Conservation (phyloP, 164 flowering plant genomes). For the Protea cynaroides region DNA sequence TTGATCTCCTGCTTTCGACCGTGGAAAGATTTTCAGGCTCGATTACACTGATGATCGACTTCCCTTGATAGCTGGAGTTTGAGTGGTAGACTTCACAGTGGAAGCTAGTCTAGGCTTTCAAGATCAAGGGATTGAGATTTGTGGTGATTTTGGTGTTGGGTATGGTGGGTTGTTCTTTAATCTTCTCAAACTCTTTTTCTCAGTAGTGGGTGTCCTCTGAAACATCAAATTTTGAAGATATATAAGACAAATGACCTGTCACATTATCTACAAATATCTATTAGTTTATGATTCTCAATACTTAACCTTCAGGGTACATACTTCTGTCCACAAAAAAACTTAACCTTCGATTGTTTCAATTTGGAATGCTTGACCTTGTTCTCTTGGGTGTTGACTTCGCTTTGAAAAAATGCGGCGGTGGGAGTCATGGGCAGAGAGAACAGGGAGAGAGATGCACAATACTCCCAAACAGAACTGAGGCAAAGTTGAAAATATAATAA, state of each 20-base stretch:
- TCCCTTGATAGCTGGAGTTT: constrained; percentile 29
- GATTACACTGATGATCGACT: constrained; percentile 21
- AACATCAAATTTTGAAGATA: constrained; percentile 7
- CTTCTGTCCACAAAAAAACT: too few species aligned
- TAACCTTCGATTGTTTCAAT: constrained; percentile 26
- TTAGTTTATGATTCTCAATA: background rate
- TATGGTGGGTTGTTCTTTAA: constrained; percentile 33
- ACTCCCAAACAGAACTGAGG: too few species aligned
- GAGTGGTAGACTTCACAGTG: constrained; percentile 16
- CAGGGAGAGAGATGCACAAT: too few species aligned
- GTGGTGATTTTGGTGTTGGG: constrained; percentile 21
- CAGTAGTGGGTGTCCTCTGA: constrained; percentile 27
- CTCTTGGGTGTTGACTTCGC: constrained; percentile 10
- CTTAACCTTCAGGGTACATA: constrained; percentile 46
- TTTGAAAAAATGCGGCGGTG: too few species aligned
- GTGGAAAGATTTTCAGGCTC: constrained; percentile 24
- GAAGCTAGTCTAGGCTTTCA: constrained; percentile 28
- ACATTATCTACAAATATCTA: background rate
- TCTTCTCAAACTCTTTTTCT: constrained; percentile 23
- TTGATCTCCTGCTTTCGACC: constrained; percentile 26
- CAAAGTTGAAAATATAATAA: too few species aligned
- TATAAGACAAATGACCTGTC: constrained; percentile 1
- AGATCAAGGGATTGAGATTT: constrained; percentile 20
- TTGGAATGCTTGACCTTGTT: constrained; percentile 20
- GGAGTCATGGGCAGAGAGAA: too few species aligned